Conservation (phyloP, 2,329 filamentous ascomycete genomes). For the Emmonsiellopsis sp. region DNA sequence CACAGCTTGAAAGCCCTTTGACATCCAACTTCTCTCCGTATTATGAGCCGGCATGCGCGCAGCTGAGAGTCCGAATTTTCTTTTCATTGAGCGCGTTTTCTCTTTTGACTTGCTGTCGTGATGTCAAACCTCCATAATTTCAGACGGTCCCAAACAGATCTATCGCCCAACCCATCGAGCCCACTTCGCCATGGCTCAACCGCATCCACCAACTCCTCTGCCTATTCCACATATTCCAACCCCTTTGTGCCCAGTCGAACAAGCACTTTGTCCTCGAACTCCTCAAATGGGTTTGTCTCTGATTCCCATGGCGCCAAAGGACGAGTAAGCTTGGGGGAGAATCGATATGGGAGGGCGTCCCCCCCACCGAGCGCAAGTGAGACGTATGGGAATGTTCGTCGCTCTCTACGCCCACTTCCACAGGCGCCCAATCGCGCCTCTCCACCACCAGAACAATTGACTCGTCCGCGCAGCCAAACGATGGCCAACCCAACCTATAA, state of each 20-base stretch:
- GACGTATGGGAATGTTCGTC: slow-evolving; percentile 62
- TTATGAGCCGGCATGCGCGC: slow-evolving; percentile 30
- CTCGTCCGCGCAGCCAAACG: slow-evolving; percentile 49
- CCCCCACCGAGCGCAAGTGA: slow-evolving; percentile 43
- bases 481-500: slow-evolving; percentile 44
- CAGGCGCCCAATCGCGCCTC: slow-evolving; percentile 50
- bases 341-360: slow-evolving; percentile 15
- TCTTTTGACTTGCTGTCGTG: slow-evolving; percentile 19
- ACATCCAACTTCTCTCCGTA: neutral
- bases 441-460: slow-evolving; percentile 16
- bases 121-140: slow-evolving; percentile 31
- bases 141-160: slow-evolving; percentile 30
- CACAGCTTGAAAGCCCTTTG: neutral
- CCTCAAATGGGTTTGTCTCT: slow-evolving; percentile 40
- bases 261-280: slow-evolving; percentile 63
- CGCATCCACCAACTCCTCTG: slow-evolving; percentile 46
- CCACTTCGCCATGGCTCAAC: slow-evolving; percentile 45
- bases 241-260: slow-evolving; percentile 46
- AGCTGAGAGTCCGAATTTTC: slow-evolving; percentile 20
- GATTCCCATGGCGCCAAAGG: slow-evolving; percentile 40
- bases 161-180: slow-evolving; percentile 34
- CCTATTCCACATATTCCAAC: slow-evolving; percentile 41
- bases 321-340: slow-evolving; percentile 11
- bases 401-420: slow-evolving; percentile 65
- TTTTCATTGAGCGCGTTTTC: slow-evolving; percentile 21